Conservation (phyloP, 345 rosid species). For the Citrus cavaleriei region DNA sequence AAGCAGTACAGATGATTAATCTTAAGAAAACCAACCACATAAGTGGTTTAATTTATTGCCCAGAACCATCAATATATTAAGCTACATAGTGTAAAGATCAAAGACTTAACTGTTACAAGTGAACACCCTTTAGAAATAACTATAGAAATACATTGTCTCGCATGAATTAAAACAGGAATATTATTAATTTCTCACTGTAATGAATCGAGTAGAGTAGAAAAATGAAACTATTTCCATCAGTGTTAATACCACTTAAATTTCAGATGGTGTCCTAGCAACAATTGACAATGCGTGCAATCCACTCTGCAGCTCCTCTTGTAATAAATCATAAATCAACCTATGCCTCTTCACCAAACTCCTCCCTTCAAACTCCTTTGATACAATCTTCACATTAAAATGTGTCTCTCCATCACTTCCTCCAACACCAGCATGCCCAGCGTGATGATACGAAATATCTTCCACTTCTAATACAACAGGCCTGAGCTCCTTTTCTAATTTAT, state of each 20-base stretch:
- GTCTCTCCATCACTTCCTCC: conserved; percentile 79
- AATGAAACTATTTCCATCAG: conserved; percentile 12
- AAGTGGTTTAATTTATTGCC: conserved; percentile 5
- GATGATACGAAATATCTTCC: conserved; percentile 89
- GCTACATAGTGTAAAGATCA: neutral
- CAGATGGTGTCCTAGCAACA: conserved; percentile 81
- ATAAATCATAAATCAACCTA: conserved; percentile 62
- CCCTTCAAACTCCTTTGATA: conserved; percentile 80
- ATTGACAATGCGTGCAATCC: conserved; percentile 90
- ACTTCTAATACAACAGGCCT: conserved; percentile 62
- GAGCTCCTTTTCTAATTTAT: conserved; percentile 65
- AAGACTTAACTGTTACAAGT: neutral
- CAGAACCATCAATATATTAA: neutral
- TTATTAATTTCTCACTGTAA: neutral
- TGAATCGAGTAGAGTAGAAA: neutral
- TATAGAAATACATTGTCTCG: neutral
- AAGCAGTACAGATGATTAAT: neutral
- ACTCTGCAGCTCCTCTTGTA: conserved; percentile 76
- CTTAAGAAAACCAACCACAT: neutral
- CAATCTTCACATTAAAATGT: conserved; percentile 79
- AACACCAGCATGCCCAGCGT: conserved; percentile 90
- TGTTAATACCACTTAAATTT: conserved; percentile 22
- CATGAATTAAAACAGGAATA: neutral
- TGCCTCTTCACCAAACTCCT: conserved; percentile 93
- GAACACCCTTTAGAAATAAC: neutral